phyloP scores from a whole-genome alignment of 768 basidiomycete species.

The Clitopilus hobsonii region DNA sequence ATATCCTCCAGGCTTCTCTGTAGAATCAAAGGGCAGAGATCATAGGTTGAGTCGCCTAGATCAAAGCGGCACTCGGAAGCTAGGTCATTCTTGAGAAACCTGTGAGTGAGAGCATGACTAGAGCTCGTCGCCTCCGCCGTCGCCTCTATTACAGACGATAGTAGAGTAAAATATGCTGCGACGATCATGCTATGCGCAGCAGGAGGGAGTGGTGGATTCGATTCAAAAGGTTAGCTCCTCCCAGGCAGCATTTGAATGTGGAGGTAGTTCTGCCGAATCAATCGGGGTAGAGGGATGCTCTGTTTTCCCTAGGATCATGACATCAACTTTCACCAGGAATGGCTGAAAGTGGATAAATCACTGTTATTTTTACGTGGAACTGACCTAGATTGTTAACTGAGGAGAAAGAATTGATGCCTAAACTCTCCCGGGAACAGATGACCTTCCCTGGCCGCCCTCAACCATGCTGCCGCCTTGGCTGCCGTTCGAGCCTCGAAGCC shows the following conservation, averaged over 20 bases:
- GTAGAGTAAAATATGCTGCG: neutral
- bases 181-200: neutral
- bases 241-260: neutral
- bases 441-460: too few species aligned
- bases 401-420: neutral
- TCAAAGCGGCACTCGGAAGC: neutral
- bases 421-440: neutral
- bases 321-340: neutral
- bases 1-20: neutral
- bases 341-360: neutral
- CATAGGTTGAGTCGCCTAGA: neutral
- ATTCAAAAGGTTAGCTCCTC: neutral
- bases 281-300: neutral
- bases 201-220: neutral
- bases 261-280: neutral
- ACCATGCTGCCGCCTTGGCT: neutral
- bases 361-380: neutral
- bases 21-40: neutral
- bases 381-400: too few species aligned
- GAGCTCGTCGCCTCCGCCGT: neutral
- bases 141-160: neutral
- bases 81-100: neutral
- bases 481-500: neutral
- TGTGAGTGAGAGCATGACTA: neutral
- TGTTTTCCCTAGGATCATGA: neutral